These are phyloP conservation scores for Chlamydomonas reinhardtii DNA, from an alignment of 163 green algal species.

Conservation along the genomic window DNA sequence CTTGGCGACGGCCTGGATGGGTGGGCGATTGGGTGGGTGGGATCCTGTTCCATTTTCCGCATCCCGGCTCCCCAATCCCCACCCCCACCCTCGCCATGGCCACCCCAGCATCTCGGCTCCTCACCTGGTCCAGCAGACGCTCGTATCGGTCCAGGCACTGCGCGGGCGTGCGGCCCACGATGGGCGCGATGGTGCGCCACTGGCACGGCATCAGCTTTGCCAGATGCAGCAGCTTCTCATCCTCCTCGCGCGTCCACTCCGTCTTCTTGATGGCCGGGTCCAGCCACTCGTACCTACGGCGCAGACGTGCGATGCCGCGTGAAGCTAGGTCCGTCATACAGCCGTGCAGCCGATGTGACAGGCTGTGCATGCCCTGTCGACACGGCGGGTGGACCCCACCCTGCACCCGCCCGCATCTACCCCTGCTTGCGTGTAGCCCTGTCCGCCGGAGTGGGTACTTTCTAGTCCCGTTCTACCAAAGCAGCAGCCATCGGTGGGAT, in stretches of 20 bases:
- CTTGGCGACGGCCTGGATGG: conserved; percentile 28
- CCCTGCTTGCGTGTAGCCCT: no score
- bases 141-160: conserved; percentile 97
- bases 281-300: conserved; percentile 97
- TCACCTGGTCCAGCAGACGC: conserved; percentile 85
- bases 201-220: conserved; percentile 99
- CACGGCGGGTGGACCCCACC: no score
- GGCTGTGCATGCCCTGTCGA: no score
- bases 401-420: no score
- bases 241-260: conserved; percentile 99
- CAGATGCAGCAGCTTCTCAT: conserved; percentile 99
- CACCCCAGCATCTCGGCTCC: background rate
- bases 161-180: conserved; percentile 96
- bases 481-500: no score
- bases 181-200: conserved; percentile 98
- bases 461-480: no score
- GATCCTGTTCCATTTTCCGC: no score
- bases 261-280: conserved; percentile 99
- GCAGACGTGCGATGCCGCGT: no score
- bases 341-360: background rate
- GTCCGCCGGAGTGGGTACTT: no score
- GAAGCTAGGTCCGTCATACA: no score
- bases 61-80: background rate
- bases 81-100: background rate
- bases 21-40: background rate